Evolutionary conservation across 2,329 filamentous ascomycete genomes (phyloP).

Genomic region (Cadophora gregata): DNA sequence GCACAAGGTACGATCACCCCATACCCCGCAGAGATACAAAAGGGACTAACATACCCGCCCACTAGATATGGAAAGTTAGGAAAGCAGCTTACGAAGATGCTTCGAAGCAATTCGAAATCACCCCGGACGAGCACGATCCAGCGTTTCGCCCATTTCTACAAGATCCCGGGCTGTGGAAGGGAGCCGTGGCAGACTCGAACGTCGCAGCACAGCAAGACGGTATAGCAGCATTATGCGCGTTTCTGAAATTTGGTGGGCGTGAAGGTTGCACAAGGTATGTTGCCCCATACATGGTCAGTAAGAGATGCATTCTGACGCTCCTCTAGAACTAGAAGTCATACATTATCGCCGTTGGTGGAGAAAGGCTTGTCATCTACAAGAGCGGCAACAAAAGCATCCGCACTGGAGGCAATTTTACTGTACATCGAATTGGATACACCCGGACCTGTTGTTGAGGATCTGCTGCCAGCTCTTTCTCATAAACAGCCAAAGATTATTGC

Average conservation of each 20-base stretch:
- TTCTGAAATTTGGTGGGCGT: constrained; percentile 86
- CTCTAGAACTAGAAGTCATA: constrained; percentile 71
- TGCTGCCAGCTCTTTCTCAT: constrained; percentile 81
- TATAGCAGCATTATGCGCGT: constrained; percentile 84
- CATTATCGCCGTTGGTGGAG: constrained; percentile 82
- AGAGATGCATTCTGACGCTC: constrained; percentile 23
- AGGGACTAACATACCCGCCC: constrained; percentile 36
- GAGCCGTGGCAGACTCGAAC: constrained; percentile 90
- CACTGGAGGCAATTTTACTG: constrained; percentile 84
- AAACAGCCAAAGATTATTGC: constrained; percentile 91
- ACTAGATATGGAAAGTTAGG: constrained; percentile 92
- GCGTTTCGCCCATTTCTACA: constrained; percentile 86
- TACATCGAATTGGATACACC: constrained; percentile 90
- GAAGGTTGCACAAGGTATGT: constrained; percentile 74
- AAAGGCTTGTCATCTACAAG: constrained; percentile 89
- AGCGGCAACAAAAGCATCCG: constrained; percentile 85
- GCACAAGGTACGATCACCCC: constrained; percentile 67
- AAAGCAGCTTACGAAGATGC: constrained; percentile 96
- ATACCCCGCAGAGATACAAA: constrained; percentile 16
- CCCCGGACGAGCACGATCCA: constrained; percentile 83
- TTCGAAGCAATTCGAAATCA: constrained; percentile 82
- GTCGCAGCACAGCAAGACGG: constrained; percentile 96
- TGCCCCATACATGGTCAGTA: neutral
- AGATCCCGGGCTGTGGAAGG: constrained; percentile 88
- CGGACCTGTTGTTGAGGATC: constrained; percentile 86